Evolutionary conservation across 2,329 filamentous ascomycete species (phyloP), one percentile per base, ranked within the genome.

Genomic region (Huntiella bhutanensis): DNA sequence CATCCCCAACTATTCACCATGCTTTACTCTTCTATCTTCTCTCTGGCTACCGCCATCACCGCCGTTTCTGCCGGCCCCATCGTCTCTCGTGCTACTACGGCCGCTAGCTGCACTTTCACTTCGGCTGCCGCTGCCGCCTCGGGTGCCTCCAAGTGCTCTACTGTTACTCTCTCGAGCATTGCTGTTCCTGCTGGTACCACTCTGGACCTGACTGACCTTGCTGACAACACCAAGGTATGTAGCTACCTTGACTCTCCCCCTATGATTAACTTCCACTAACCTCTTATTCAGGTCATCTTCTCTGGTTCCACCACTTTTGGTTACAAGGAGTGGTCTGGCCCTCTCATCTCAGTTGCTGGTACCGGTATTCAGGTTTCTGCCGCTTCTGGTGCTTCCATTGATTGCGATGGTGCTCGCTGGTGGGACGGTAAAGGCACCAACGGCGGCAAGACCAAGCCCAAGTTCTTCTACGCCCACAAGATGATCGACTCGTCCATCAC

Each of bases 251-350:
- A 17, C 33, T 11, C 10, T 19, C 32, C 17, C 38, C 28, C 36
- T 32, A 38, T n/a, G 13, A 34, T 10, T 34, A 48, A 19, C 49
- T 52, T 46, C 43, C 37, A 10, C 34, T 42, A 15, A 28, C 11
- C 64, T 60, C 4, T 7, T 33, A 5, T 5, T 13, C 34, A 49
- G 44, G 67, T 80, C 51, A 71, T 70, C 53, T 82, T 82, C 59
- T 59, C 72, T 48, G 79, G 78, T 38, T 71, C 65, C 11, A 82
- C 77, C n/a, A 74, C 70, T 46, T 82, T 77, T 55, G 77, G 66
- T 15, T 80, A 79, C 61, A 63, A 72, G 51, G 70, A 77, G 54
- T 82, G 77, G 77, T 57, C 58, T 1, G 77, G 78, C 0, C 77
- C 77, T 39, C 64, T 82, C 11, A 66, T 82, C 53, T 67, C 68